phyloP scores from a whole-genome alignment of 2,329 filamentous ascomycete genomes.

The Cytospora schulzeri region DNA sequence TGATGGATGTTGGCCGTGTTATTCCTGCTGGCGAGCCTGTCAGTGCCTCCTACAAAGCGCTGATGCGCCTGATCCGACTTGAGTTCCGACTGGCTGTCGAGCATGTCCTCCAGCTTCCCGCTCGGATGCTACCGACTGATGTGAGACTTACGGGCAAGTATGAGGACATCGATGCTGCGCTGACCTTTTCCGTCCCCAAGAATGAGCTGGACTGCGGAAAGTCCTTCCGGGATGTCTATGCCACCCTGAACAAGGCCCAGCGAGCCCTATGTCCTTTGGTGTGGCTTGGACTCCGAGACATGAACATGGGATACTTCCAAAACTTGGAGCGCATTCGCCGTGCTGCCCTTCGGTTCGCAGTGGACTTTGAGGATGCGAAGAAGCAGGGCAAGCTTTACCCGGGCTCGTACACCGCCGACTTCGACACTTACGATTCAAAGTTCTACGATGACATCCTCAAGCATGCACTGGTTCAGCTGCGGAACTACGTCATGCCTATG shows the following conservation, averaged over 20 bases:
- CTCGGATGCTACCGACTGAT: background rate
- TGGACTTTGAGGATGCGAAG: background rate
- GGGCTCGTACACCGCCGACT: constrained; percentile 5
- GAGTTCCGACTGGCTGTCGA: constrained; percentile 23
- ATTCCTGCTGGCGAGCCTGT: constrained; percentile 4
- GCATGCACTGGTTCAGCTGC: constrained; percentile 22
- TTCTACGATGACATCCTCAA: constrained; percentile 1
- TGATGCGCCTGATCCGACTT: constrained; percentile 22
- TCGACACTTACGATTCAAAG: constrained; percentile 2
- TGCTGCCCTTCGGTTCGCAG: background rate
- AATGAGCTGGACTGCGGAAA: constrained; percentile 31
- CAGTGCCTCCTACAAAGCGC: constrained; percentile 18
- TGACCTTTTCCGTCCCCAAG: constrained; percentile 41
- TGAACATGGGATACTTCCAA: background rate
- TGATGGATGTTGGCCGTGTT: constrained; percentile 26
- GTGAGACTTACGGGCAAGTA: background rate
- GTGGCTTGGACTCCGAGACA: constrained; percentile 35
- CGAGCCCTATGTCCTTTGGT: constrained; percentile 41
- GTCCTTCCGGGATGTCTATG: constrained; percentile 33
- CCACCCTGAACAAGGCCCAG: constrained; percentile 37
- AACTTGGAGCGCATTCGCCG: background rate
- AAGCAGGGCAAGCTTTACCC: background rate
- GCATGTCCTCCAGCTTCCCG: constrained; percentile 4
- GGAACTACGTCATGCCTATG: constrained; percentile 29
- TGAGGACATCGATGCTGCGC: constrained; percentile 38